Evolutionary conservation across 768 basidiomycete genomes (phyloP).

Genomic region (Boletus subcaerulescens): DNA sequence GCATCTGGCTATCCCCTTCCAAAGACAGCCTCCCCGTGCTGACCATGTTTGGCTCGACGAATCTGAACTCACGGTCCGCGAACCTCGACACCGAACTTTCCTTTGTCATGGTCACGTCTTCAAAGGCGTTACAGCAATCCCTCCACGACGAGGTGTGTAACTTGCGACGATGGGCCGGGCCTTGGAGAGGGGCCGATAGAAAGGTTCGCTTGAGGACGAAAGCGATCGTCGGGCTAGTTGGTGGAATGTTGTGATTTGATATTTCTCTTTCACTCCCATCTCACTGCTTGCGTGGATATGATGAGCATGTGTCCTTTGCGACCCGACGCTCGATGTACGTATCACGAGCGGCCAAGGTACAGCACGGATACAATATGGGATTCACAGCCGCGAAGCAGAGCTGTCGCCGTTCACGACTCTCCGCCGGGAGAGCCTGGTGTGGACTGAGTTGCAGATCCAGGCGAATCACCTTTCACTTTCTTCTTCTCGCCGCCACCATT

Average conservation of each 20-base stretch:
- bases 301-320: background rate
- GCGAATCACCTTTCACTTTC: slow-evolving; percentile 1
- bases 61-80: slow-evolving; percentile 88
- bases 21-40: slow-evolving; percentile 52
- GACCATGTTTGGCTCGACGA: slow-evolving; percentile 92
- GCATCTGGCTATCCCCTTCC: slow-evolving; percentile 78
- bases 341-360: background rate
- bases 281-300: slow-evolving; percentile 3
- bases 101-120: slow-evolving; percentile 75
- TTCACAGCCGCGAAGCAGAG: background rate
- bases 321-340: background rate
- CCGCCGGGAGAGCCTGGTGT: background rate
- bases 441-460: background rate
- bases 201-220: slow-evolving; percentile 63
- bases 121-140: slow-evolving; percentile 44
- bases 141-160: slow-evolving; percentile 54
- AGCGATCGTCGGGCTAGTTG: slow-evolving; percentile 58
- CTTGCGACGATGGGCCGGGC: slow-evolving; percentile 46
- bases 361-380: slow-evolving; percentile 4
- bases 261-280: slow-evolving; percentile 1
- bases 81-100: slow-evolving; percentile 91
- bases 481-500: slow-evolving; percentile 9
- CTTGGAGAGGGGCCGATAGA: slow-evolving; percentile 61
- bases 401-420: slow-evolving; percentile 6
- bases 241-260: slow-evolving; percentile 58